Base-by-base conservation (phyloP, 257 asterid species). In the Solanum habrochaites region DNA sequence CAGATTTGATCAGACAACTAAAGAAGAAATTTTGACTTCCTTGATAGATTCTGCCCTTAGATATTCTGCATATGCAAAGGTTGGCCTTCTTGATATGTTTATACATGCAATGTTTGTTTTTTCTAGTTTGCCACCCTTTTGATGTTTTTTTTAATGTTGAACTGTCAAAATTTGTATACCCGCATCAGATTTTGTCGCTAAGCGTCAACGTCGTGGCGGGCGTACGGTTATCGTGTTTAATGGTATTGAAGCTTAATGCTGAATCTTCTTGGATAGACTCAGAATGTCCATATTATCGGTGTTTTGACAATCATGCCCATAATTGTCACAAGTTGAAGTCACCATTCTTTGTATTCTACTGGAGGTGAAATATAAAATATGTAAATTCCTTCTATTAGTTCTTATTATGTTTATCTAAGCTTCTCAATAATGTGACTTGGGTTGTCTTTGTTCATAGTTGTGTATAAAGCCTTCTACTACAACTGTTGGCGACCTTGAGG, bases 1-100 rank as follows among this genome's bases (percentile, higher is more conserved):
- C 93, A 97, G 99, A 86, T 95, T 95, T 90, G 94, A 92, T 43
- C 92, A 89, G 87, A 88, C 94, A 27, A 90, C 94, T 80, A 93
- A 94, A 90, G 89, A 91, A 77, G 91, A 93, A 32, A 91, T 95
- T 78, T 89, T 97, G 89, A 91, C 15, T 83, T 96, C 93, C 91
- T 73, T 94, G 89, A 82, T 97, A 16, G 60, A 85, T 78, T 93
- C 91, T 74, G 92, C 95, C 67, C 93, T 92, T 85, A 87, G 89
- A 78, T 92, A 93, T 71, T 93, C 99, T 83, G 86, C 94, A 25
- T 91, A 91, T 89, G 96, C 93, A n/a, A 97, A 93, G 99, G 99
- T 95, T 89, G 82, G 91, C 90, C 67, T 78, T 60, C 78, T 35
- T 80, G 27, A 83, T 69, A 23, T 86, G 74, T 25, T 86, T 75